These are phyloP conservation scores for Cytospora paraplurivora DNA, from an alignment of 2,329 filamentous ascomycete species.

Conservation along the genomic window DNA sequence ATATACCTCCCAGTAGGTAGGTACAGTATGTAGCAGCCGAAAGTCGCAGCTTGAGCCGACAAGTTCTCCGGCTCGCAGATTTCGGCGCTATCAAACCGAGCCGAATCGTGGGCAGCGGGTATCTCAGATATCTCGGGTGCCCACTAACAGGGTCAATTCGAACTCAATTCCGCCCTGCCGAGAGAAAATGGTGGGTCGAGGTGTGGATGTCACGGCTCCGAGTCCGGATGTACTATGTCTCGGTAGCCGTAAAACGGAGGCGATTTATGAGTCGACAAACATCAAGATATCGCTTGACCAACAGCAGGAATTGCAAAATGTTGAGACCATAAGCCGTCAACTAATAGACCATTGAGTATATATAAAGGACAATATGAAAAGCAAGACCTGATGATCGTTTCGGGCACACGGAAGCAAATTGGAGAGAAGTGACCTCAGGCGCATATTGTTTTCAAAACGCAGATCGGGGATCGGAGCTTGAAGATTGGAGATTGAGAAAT, in stretches of 20 bases:
- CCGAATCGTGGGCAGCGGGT: background rate
- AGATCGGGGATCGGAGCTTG: too few relatives aligned
- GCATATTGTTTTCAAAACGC: too few relatives aligned
- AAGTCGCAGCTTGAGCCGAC: constrained; percentile 13
- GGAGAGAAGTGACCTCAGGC: too few relatives aligned
- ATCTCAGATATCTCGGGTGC: background rate
- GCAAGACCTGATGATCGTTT: too few relatives aligned
- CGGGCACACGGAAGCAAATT: too few relatives aligned
- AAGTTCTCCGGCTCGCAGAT: constrained; percentile 22
- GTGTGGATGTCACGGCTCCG: constrained; percentile 23
- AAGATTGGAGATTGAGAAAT: too few relatives aligned
- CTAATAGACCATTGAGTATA: too few relatives aligned
- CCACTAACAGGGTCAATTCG: too few relatives aligned
- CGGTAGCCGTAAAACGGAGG: constrained; percentile 19
- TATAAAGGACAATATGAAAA: too few relatives aligned
- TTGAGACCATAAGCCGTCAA: background rate
- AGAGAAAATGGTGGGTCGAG: constrained; percentile 16
- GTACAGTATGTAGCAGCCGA: constrained; percentile 15
- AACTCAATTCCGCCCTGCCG: background rate
- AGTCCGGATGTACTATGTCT: constrained; percentile 9
- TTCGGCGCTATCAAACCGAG: constrained; percentile 15
- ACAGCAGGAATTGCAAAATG: background rate
- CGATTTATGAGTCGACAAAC: constrained; percentile 9
- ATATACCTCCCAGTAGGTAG: background rate
- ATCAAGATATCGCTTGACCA: background rate